A percentile compares a stretch with the other conserved stretches of the same genome.
These are phyloP conservation scores for Tuber calosporum DNA, from an alignment of 495 filamentous ascomycete species.

Conservation along the genomic window DNA sequence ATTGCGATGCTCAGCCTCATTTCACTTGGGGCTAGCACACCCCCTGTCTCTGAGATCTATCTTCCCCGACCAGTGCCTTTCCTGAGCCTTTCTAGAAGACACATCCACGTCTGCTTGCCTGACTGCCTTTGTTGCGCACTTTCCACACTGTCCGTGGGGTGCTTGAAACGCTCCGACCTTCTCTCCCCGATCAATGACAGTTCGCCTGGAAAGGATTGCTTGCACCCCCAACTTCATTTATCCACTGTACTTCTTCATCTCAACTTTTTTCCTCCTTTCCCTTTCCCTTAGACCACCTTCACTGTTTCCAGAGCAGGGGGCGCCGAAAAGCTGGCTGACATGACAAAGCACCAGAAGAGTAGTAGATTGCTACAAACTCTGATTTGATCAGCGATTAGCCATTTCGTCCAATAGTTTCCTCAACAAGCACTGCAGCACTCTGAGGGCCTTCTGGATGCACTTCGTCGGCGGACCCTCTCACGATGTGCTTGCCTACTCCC, in stretches of 20 bases:
- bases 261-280: conserved; percentile 18
- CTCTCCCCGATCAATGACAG: conserved; percentile 12
- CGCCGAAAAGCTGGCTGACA: conserved; percentile 12
- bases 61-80: conserved; percentile 22
- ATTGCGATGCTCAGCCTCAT: conserved; percentile 26
- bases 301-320: conserved; percentile 4
- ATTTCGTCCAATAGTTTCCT: conserved; percentile 24
- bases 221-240: conserved; percentile 3
- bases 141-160: conserved; percentile 14
- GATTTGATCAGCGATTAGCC: background rate
- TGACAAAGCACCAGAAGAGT: background rate
- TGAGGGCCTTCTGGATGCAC: conserved; percentile 29
- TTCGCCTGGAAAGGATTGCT: background rate
- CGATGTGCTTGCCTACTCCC: conserved; percentile 29
- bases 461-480: conserved; percentile 10
- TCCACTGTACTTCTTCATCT: conserved; percentile 15
- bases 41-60: conserved; percentile 16
- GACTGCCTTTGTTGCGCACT: conserved; percentile 3
- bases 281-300: conserved; percentile 14
- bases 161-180: conserved; percentile 23
- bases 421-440: background rate
- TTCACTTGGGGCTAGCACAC: conserved; percentile 1
- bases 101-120: background rate
- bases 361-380: conserved; percentile 18
- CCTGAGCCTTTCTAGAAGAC: conserved; percentile 3